phyloP scores from a whole-genome alignment of 2,329 filamentous ascomycete genomes.

The Epichloe coenophiala region DNA sequence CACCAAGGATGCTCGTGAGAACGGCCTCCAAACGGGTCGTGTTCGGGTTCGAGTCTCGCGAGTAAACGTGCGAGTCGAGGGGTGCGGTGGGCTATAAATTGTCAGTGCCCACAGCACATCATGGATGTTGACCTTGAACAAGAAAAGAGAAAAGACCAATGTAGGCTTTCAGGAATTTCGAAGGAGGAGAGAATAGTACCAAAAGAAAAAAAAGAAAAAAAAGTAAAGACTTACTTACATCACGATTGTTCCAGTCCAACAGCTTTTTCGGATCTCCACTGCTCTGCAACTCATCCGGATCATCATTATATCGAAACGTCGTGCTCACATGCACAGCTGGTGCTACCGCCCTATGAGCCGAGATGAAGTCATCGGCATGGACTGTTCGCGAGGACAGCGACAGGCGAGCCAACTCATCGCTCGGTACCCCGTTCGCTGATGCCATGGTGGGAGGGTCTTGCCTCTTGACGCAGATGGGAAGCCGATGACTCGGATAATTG shows the following conservation, averaged over 20 bases:
- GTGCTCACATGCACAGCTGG: slow-evolving; percentile 85
- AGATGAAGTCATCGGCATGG: slow-evolving; percentile 70
- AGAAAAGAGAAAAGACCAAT: no score
- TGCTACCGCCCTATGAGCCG: slow-evolving; percentile 64
- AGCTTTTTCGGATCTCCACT: slow-evolving; percentile 28
- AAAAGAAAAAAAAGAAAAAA: neutral
- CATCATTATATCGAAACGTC: slow-evolving; percentile 67
- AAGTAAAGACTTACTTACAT: slow-evolving; percentile 30
- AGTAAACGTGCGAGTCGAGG: slow-evolving; percentile 65
- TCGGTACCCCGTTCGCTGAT: neutral
- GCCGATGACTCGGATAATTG: neutral
- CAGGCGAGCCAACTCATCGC: slow-evolving; percentile 11
- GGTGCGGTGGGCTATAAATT: slow-evolving; percentile 27
- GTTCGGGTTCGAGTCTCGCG: slow-evolving; percentile 65
- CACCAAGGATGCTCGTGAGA: slow-evolving; percentile 58
- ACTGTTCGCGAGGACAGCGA: slow-evolving; percentile 58
- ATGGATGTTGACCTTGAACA: neutral
- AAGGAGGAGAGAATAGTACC: no score
- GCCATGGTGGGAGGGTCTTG: slow-evolving; percentile 1
- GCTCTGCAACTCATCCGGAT: slow-evolving; percentile 50
- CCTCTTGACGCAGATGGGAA: neutral
- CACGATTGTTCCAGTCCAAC: slow-evolving; percentile 33
- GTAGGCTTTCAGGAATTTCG: no score
- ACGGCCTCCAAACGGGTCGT: slow-evolving; percentile 75
- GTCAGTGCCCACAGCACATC: neutral